Base-by-base conservation (phyloP, 1,139 yeast genomes). In the Lodderomyces oxycetoniae region DNA sequence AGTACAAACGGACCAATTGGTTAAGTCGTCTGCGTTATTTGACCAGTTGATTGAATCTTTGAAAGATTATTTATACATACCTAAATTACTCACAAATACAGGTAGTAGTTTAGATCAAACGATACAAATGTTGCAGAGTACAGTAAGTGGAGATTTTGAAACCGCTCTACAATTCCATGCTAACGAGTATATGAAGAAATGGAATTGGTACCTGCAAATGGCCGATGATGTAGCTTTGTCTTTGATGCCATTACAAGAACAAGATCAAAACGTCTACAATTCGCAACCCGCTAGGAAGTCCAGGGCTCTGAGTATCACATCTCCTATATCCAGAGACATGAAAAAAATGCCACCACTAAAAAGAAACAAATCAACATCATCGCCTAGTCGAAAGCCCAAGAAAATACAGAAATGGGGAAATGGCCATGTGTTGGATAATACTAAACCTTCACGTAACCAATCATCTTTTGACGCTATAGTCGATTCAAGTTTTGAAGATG, bases 1-100 rank as follows among this genome's bases (percentile, higher is more conserved):
- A 0, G 53, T 75, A 4, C 78, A 77, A 33, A 66, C 63, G 33
- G 79, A 79, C 29, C 63, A 79, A 6, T 52, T 79, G 25, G 67
- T 75, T 40, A 69, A 71, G 43, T 70, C 85, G 0, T 70, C 83
- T 0, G 58, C 74, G 5, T 53, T 77, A 20, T 65, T 61, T 39
- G 74, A 68, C 42, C 57, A 62, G 36, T 47, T 68, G 30, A 49
- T 65, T 3, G 52, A 55, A 17, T 59, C 61, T 28, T 40, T 64
- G 30, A 43, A 12, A 6, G 26, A 24, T 6, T 24, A 7, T 10
- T 7, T 24, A 12, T 24, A 24, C 12, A n/a, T 20, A 8, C 23
- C 23, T 9, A 8, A 10, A 14, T n/a, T n/a, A n/a, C n/a, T n/a
- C n/a, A n/a, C n/a, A n/a, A n/a, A n/a, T n/a, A n/a, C n/a, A n/a